Conservation (phyloP, 106 monocot genomes). For the Agapanthus africanus region DNA sequence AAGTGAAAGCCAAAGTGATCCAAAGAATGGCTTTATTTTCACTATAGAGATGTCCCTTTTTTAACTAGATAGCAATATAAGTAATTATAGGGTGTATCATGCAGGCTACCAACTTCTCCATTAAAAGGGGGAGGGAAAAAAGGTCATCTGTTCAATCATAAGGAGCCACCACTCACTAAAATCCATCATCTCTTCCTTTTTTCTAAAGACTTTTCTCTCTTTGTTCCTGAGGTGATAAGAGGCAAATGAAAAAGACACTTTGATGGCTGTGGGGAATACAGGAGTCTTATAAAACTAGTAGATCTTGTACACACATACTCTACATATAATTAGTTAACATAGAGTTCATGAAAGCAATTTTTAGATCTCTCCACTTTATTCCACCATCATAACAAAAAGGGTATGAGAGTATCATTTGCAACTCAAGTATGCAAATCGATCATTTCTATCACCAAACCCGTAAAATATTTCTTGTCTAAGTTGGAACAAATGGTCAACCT, state of each 20-base stretch:
- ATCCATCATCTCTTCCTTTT: slow-evolving; percentile 14
- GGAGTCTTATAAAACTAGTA: background rate
- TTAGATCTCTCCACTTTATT: background rate
- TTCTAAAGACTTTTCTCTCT: background rate
- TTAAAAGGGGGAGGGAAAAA: background rate
- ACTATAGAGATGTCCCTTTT: no score
- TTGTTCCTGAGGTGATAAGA: slow-evolving; percentile 6
- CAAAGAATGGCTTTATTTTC: no score
- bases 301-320: background rate
- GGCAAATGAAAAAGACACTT: slow-evolving; percentile 15
- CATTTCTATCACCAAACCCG: no score
- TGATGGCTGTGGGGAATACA: slow-evolving; percentile 19
- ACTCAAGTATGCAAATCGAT: no score
- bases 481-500: no score
- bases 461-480: no score
- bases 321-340: background rate
- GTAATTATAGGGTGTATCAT: no score
- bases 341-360: background rate
- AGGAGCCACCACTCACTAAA: slow-evolving; percentile 16
- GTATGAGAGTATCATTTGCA: no score
- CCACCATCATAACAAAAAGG: background rate
- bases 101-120: background rate
- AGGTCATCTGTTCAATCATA: slow-evolving; percentile 15
- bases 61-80: no score
- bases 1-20: no score